Evolutionary conservation across 768 basidiomycete species (phyloP).

Genomic region (Lepiota venenata): DNA sequence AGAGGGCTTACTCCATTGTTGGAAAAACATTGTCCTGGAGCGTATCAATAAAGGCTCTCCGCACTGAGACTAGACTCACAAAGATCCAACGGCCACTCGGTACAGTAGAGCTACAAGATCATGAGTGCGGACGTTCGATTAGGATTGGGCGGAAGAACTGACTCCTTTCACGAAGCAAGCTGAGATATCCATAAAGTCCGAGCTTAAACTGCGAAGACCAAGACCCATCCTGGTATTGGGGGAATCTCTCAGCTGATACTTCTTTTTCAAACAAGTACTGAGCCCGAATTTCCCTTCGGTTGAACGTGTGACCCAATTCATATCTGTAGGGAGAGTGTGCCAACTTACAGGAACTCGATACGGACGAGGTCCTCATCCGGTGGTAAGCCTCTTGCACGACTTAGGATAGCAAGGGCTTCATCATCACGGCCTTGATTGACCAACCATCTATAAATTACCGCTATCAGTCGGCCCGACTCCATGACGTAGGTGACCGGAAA

Average conservation of each 20-base stretch:
- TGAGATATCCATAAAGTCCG: conserved; percentile 55
- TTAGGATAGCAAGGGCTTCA: conserved; percentile 64
- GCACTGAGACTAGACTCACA: conserved; percentile 29
- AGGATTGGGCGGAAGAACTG: conserved; percentile 7
- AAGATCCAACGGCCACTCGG: conserved; percentile 58
- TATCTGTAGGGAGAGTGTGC: not conserved
- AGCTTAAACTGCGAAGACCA: conserved; percentile 58
- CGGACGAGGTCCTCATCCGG: conserved; percentile 63
- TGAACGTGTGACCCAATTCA: not conserved
- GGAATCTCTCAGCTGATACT: conserved; percentile 50
- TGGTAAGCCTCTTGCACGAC: conserved; percentile 51
- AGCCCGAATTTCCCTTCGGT: conserved; percentile 62
- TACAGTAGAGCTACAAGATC: conserved; percentile 46
- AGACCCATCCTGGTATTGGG: conserved; percentile 61
- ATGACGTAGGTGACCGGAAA: not conserved
- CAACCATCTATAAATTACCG: conserved; percentile 52
- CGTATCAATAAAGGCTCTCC: not conserved
- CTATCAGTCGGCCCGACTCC: not conserved
- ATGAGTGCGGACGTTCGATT: not conserved
- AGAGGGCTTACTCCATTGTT: conserved; percentile 61
- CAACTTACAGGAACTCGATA: conserved; percentile 66
- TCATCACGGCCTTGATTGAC: conserved; percentile 75
- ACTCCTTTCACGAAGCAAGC: conserved; percentile 53
- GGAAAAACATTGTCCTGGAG: conserved; percentile 69
- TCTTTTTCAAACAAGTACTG: conserved; percentile 75